Base-by-base conservation (phyloP, 1,139 yeast genomes). In the Wickerhamiella pararugosa region DNA sequence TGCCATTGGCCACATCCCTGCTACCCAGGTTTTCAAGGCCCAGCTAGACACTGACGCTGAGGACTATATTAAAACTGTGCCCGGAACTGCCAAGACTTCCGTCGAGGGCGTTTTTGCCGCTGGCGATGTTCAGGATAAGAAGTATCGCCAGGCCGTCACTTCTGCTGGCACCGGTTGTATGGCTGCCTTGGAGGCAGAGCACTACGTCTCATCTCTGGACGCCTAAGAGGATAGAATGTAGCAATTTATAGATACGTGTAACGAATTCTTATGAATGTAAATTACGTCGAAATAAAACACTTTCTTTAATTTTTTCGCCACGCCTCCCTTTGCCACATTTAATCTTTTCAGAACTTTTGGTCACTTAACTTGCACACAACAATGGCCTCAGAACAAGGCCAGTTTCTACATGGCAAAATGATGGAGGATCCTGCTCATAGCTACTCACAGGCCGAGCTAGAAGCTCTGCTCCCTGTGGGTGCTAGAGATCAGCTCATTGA, bases 161-260 rank as follows among this genome's bases (percentile, higher is more conserved):
- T 86, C 96, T 60, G 98, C 98, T 29, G 99, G 98, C 59, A 75
- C 95, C 51, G 99, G 99, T 50, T 90, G 98, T 72, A 90, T 87
- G 96, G 99, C 99, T 54, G 99, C 94, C 49, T 73, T 90, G 51
- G 98, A 90, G 59, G 84, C 92, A 57, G 96, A 86, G 68, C 79
- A 75, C 63, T 81, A 72, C 62, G 63, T 87, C 52, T 68, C 87
- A 43, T 90, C 82, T 59, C 70, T 71, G 55, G 87, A 78, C 54
- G 54, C 52, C 28, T 45, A 34, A 15, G 21, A 15, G 21, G 21
- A 15, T 15, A 15, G 21, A 15, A 15, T 15, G 21, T 15, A 15
- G 21, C 21, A 15, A 15, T 15, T 15, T 15, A 15, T 15, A 15
- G 21, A 15, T 15, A 15, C 21, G 21, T 15, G 21, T 15, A 15